These are phyloP conservation scores for Trifolium dubium DNA, from an alignment of 306 rosid genomes.

Conservation along the genomic window DNA sequence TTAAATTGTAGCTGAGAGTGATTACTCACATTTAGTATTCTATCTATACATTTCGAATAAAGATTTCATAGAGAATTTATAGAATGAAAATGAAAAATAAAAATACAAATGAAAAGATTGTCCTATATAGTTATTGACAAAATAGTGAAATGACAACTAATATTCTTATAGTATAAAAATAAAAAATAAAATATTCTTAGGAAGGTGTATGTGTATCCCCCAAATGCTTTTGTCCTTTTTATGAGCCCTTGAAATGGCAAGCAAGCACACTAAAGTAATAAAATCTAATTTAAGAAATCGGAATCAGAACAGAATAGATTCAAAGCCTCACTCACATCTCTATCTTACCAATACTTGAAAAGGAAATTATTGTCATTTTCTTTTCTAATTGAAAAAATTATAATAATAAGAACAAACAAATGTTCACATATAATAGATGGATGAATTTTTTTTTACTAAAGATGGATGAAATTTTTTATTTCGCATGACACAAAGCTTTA, in stretches of 20 bases:
- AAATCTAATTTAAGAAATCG: slow-evolving; percentile 43
- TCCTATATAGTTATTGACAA: not conserved
- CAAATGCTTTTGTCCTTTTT: slow-evolving; percentile 36
- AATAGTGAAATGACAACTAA: slow-evolving; percentile 40
- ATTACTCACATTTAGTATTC: no score
- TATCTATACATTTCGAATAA: no score
- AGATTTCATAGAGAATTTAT: no score
- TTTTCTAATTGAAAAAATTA: slow-evolving; percentile 21
- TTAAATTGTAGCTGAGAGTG: no score
- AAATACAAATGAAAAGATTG: no score
- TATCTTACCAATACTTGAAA: slow-evolving; percentile 51
- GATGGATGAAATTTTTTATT: slow-evolving; percentile 9
- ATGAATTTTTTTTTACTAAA: not conserved
- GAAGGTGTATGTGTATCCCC: slow-evolving; percentile 1
- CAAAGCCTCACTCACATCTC: slow-evolving; percentile 47
- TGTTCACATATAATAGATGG: not conserved
- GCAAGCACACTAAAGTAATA: slow-evolving; percentile 19
- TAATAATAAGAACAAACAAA: slow-evolving; percentile 12
- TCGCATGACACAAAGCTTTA: slow-evolving; percentile 33
- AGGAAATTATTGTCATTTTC: slow-evolving; percentile 37
- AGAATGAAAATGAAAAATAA: no score
- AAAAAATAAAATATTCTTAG: slow-evolving; percentile 39
- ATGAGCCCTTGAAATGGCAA: slow-evolving; percentile 27
- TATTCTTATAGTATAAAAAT: no score
- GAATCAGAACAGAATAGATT: slow-evolving; percentile 52